Percentiles rank a stretch among this genome's conserved stretches.
Evolutionary conservation across 345 rosid genomes (phyloP).

Genomic region (Orychophragmus violaceus): DNA sequence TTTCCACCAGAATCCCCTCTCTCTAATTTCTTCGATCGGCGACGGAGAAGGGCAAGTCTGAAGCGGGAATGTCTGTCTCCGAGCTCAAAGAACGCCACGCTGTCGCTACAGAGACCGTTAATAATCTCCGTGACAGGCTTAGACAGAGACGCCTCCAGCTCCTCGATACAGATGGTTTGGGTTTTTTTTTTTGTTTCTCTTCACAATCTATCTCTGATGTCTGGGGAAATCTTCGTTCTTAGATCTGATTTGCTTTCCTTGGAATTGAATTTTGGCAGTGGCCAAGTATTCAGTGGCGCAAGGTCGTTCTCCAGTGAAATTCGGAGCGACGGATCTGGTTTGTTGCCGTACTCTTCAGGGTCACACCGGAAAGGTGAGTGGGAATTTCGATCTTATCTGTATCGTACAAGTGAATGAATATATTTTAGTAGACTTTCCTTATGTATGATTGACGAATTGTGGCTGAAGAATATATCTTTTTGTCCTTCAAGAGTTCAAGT

Average conservation of each 20-base stretch:
- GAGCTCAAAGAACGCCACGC: conserved; percentile 89
- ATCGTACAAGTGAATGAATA: neutral
- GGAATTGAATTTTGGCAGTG: conserved; percentile 41
- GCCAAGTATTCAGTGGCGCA: conserved; percentile 60
- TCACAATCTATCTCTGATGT: neutral
- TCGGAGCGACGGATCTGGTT: conserved; percentile 88
- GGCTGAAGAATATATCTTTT: neutral
- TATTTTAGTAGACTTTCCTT: neutral
- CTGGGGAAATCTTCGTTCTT: neutral
- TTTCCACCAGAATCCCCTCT: too few relatives aligned
- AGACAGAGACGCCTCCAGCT: conserved; percentile 74
- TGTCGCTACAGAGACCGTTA: conserved; percentile 58
- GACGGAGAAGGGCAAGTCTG: conserved; percentile 5
- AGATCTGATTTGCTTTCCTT: conserved; percentile 23
- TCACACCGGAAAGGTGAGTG: conserved; percentile 80
- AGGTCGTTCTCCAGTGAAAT: conserved; percentile 59
- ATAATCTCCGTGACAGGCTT: conserved; percentile 61
- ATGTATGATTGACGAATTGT: neutral
- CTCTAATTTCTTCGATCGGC: neutral
- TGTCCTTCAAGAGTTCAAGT: conserved; percentile 4
- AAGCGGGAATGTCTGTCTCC: conserved; percentile 56
- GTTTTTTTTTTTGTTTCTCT: neutral
- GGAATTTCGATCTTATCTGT: neutral
- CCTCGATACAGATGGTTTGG: conserved; percentile 60
- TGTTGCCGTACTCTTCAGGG: conserved; percentile 96